A percentile compares a stretch with the other conserved stretches of the same genome.
Conservation (phyloP, 306 rosid species). For the Prunus armeniaca region DNA sequence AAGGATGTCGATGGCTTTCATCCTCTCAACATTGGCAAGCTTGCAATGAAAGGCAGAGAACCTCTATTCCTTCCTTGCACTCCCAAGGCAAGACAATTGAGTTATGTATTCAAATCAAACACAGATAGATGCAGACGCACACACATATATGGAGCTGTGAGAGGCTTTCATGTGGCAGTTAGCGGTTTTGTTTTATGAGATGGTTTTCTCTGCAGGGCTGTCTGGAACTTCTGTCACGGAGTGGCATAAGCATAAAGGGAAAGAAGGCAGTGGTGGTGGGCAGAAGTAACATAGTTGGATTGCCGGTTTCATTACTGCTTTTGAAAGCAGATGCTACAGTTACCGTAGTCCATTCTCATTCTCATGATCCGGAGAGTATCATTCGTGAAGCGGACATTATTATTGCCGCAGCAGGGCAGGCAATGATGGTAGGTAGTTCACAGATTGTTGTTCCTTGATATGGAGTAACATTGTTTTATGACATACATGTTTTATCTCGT, state of each 20-base stretch:
- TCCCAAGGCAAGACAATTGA: constrained; percentile 58
- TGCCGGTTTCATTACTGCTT: constrained; percentile 84
- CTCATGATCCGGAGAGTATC: constrained; percentile 59
- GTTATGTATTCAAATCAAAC: constrained; percentile 12
- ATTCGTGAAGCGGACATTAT: constrained; percentile 80
- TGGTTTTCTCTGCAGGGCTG: constrained; percentile 56
- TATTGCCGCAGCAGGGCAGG: constrained; percentile 94
- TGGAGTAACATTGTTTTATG: not conserved
- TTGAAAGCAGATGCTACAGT: constrained; percentile 89
- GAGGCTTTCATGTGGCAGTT: not conserved
- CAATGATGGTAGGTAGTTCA: constrained; percentile 58
- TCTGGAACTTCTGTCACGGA: constrained; percentile 73
- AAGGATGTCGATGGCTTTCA: constrained; percentile 98
- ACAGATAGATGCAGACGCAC: not conserved
- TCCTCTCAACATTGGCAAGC: constrained; percentile 92
- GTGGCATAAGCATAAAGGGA: constrained; percentile 70
- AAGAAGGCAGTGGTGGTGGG: constrained; percentile 92
- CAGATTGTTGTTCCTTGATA: constrained; percentile 6
- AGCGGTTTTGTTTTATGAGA: not conserved
- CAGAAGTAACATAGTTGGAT: constrained; percentile 91
- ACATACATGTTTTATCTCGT: not conserved
- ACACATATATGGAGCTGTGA: constrained; percentile 6
- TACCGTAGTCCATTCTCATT: constrained; percentile 67
- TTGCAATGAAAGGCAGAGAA: constrained; percentile 93
- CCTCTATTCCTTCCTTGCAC: constrained; percentile 91